Evolutionary conservation across 108 stramenopile genomes (phyloP).

Genomic region (Aurantiochytrium sp.): DNA sequence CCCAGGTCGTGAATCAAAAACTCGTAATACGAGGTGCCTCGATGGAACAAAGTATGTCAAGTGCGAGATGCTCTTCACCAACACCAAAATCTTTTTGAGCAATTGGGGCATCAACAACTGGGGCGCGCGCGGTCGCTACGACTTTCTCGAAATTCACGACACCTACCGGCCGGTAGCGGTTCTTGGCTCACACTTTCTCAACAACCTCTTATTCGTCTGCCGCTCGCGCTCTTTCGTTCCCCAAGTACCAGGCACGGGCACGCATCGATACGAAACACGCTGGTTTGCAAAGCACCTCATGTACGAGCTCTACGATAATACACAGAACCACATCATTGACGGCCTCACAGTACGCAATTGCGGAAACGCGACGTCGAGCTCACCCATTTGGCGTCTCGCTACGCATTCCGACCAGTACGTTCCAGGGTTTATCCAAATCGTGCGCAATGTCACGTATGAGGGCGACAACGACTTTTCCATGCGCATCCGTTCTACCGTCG

Average conservation of each 20-base stretch:
- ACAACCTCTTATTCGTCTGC: background rate
- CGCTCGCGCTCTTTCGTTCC: background rate
- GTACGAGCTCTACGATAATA: background rate
- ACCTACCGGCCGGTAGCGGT: background rate
- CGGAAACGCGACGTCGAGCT: background rate
- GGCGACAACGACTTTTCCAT: background rate
- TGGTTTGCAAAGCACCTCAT: background rate
- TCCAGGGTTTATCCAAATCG: background rate
- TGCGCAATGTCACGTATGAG: background rate
- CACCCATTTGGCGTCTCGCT: background rate
- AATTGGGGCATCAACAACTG: constrained; percentile 2
- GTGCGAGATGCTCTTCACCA: background rate
- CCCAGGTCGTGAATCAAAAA: background rate
- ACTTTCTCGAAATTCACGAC: background rate
- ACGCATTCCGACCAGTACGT: background rate
- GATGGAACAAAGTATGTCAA: background rate
- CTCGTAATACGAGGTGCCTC: background rate
- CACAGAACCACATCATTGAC: background rate
- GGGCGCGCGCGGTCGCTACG: background rate
- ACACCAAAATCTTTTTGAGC: background rate
- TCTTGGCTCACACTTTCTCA: background rate
- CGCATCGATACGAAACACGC: background rate
- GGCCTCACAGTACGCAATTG: background rate
- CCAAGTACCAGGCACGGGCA: background rate
- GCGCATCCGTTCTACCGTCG: background rate